A percentile compares a stretch with the other conserved stretches of the same genome.
phyloP scores from a whole-genome alignment of 495 filamentous ascomycete species.

The Penicillium canariense region DNA sequence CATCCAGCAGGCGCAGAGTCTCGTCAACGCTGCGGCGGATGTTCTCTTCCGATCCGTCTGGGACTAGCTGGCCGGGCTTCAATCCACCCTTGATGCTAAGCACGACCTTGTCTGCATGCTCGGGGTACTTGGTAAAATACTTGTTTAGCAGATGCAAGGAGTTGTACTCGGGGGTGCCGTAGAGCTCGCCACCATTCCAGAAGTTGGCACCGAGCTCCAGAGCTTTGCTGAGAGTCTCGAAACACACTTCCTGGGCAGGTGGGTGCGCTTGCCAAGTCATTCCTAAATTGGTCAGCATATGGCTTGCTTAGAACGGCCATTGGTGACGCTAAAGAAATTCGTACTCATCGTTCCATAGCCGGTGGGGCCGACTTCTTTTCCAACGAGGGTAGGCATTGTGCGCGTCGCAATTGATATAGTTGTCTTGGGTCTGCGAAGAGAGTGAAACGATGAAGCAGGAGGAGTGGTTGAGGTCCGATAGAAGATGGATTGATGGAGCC shows the following conservation, averaged over 20 bases:
- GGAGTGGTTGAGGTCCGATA: not conserved
- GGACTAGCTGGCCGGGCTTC: constrained; percentile 28
- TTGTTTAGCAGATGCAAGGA: constrained; percentile 54
- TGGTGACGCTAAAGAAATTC: not conserved
- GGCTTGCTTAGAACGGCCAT: not conserved
- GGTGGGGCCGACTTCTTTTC: constrained; percentile 45
- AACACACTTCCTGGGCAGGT: constrained; percentile 57
- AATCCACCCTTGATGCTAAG: constrained; percentile 60
- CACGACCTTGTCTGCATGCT: constrained; percentile 58
- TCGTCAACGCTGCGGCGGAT: constrained; percentile 67
- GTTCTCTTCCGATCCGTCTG: constrained; percentile 61
- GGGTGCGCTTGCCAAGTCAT: constrained; percentile 70
- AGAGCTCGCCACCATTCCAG: constrained; percentile 83
- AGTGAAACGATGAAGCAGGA: not conserved
- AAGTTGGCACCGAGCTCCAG: constrained; percentile 66
- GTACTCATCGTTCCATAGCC: constrained; percentile 51
- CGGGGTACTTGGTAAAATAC: constrained; percentile 60
- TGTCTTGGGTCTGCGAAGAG: not conserved
- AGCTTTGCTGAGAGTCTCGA: constrained; percentile 65
- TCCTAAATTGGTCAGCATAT: constrained; percentile 39
- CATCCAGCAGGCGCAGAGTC: constrained; percentile 53
- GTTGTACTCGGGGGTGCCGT: constrained; percentile 70
- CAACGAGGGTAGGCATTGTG: constrained; percentile 41
- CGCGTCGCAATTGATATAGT: not conserved
- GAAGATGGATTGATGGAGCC: not conserved